phyloP scores from a whole-genome alignment of 768 basidiomycete species.

The Rhizopogon salebrosus region DNA sequence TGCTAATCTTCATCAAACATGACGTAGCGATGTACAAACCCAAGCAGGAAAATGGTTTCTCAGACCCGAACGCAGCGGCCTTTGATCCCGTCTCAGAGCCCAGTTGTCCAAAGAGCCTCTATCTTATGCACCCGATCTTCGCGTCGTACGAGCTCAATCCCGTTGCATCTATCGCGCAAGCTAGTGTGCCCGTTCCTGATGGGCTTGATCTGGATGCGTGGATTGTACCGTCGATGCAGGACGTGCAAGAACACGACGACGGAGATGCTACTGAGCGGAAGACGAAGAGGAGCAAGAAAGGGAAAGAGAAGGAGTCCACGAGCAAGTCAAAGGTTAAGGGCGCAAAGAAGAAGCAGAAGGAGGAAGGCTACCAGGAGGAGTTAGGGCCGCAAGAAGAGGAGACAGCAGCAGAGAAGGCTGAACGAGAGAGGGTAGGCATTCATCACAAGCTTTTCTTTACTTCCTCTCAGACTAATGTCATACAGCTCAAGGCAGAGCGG shows the following conservation, averaged over 20 bases:
- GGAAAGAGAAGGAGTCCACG: constrained; percentile 39
- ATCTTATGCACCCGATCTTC: constrained; percentile 79
- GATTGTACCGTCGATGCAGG: constrained; percentile 63
- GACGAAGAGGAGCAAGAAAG: constrained; percentile 38
- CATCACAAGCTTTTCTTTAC: not conserved
- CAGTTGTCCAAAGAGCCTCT: constrained; percentile 83
- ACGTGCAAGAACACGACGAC: constrained; percentile 24
- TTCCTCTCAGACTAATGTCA: constrained; percentile 7
- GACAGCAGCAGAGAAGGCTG: constrained; percentile 53
- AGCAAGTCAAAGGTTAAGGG: constrained; percentile 25
- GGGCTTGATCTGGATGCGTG: constrained; percentile 83
- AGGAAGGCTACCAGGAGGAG: constrained; percentile 17
- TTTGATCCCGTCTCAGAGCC: constrained; percentile 40
- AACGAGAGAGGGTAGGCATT: constrained; percentile 59
- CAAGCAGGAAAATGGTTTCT: constrained; percentile 29
- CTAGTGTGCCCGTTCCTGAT: constrained; percentile 74
- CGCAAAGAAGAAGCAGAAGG: constrained; percentile 44
- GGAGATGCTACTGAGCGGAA: constrained; percentile 34
- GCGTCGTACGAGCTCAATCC: constrained; percentile 78
- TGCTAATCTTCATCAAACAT: constrained; percentile 71
- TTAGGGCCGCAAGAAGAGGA: constrained; percentile 40
- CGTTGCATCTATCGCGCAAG: constrained; percentile 76
- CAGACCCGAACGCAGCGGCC: constrained; percentile 30
- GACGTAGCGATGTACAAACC: constrained; percentile 60
- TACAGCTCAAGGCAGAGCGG: constrained; percentile 70